A percentile compares a stretch with the other conserved stretches of the same genome.
Conservation (phyloP, 1,139 yeast species). For the Zygosaccharomyces sapae region DNA sequence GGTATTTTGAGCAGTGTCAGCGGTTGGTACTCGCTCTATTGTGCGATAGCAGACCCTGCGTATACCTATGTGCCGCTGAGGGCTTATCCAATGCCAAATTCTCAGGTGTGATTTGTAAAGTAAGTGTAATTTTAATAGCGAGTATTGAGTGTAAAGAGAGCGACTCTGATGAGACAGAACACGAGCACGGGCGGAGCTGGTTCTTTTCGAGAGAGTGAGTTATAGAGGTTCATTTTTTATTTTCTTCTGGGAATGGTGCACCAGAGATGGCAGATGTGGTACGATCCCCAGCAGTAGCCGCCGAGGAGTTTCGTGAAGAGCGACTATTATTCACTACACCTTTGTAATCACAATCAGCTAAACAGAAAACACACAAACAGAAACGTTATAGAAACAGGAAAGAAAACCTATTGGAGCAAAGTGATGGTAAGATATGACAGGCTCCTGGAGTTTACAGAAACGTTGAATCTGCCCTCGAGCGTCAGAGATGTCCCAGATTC, state of each 20-base stretch:
- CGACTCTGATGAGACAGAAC: no score
- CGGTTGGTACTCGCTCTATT: slow-evolving; percentile 65
- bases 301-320: no score
- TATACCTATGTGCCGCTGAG: slow-evolving; percentile 59
- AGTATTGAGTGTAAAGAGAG: neutral
- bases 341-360: neutral
- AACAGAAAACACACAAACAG: neutral
- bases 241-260: no score
- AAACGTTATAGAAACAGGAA: neutral
- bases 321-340: neutral
- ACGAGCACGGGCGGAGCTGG: no score
- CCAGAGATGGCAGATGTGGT: no score
- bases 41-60: slow-evolving; percentile 60
- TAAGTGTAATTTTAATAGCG: neutral
- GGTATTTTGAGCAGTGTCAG: slow-evolving; percentile 57
- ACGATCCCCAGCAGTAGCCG: no score
- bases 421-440: neutral
- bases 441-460: neutral
- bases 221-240: no score
- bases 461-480: neutral
- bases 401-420: neutral
- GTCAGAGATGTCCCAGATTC: neutral
- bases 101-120: slow-evolving; percentile 2
- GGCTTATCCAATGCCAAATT: slow-evolving; percentile 53
- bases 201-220: no score